phyloP scores from a whole-genome alignment of 768 basidiomycete species.

The Calocybe cyanea region DNA sequence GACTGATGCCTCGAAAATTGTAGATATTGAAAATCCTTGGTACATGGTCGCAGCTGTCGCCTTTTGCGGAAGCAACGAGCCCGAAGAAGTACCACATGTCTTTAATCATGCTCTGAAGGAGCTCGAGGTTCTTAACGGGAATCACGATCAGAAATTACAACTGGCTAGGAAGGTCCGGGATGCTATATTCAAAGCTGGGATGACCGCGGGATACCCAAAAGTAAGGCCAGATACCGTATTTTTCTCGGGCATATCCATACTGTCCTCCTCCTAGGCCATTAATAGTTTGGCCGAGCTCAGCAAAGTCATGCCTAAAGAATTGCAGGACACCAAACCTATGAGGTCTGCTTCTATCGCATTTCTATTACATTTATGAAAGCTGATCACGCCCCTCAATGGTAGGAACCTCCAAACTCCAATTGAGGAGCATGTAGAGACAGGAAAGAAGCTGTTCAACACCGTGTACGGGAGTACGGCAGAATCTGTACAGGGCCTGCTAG shows the following conservation, averaged over 20 bases:
- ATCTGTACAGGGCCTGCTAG: conserved; percentile 42
- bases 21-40: conserved; percentile 54
- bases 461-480: conserved; percentile 57
- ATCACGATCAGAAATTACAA: conserved; percentile 28
- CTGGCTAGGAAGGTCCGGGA: conserved; percentile 58
- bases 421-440: conserved; percentile 38
- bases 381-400: not conserved
- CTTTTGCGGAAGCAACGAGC: conserved; percentile 55
- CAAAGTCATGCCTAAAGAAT: conserved; percentile 48
- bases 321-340: conserved; percentile 42
- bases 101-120: conserved; percentile 48
- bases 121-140: conserved; percentile 29
- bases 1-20: too few species aligned
- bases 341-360: too few species aligned
- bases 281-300: conserved; percentile 51
- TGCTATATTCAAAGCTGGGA: conserved; percentile 57
- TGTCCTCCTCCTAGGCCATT: conserved; percentile 42
- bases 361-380: too few species aligned
- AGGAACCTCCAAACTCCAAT: conserved; percentile 42
- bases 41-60: conserved; percentile 53
- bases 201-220: conserved; percentile 56
- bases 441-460: conserved; percentile 39
- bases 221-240: too few species aligned
- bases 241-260: not conserved
- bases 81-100: conserved; percentile 54